Base-by-base conservation (phyloP, 805 yeast genomes). In the Kregervanrija fluxuum region DNA sequence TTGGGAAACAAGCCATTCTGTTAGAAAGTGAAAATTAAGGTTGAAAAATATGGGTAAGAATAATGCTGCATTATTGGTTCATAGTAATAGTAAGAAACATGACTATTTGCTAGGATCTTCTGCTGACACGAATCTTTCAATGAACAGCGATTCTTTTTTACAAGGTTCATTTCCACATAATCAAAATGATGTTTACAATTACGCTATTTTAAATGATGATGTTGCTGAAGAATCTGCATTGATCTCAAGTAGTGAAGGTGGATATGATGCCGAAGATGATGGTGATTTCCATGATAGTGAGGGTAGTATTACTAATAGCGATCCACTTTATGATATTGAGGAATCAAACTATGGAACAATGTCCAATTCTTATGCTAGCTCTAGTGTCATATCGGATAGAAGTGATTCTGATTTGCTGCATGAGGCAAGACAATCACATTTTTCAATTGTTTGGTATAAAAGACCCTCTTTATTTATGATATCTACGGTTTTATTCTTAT, bases 391-490 rank as follows among this genome's bases (percentile, higher is more conserved):
- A 2, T 43, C 47, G 2, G 48, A 44, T 15, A 38, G 30, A 4
- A 44, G 47, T 43, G 50, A 47, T 30, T 48, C 51, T 3, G 14
- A 36, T 8, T 35, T 50, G 12, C n/a, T 50, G 17, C 14, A 43
- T 11, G 48, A 50, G 33, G 53, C 49, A 37, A 35, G 53, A 30
- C 44, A 47, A 9, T 15, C 38, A 4, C 37, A 47, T 35, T 30
- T 16, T 8, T 22, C 37, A 5, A 14, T 75, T 30, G 67, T 68
- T 14, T 81, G 86, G 84, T 61, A 72, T 43, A 66, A 65, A 30
- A 65, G 82, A 37, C 90, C 90, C 0, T 72, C 82, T 3, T 61
- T 79, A 8, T 51, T 63, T n/a, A 66, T 77, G 63, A 56, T 82
- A 11, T 68, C 79, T 22, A 34, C 66, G 2, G 58, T 70, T 1